phyloP scores from a whole-genome alignment of 257 asterid genomes.

The Nicotiana tomentosiformis region DNA sequence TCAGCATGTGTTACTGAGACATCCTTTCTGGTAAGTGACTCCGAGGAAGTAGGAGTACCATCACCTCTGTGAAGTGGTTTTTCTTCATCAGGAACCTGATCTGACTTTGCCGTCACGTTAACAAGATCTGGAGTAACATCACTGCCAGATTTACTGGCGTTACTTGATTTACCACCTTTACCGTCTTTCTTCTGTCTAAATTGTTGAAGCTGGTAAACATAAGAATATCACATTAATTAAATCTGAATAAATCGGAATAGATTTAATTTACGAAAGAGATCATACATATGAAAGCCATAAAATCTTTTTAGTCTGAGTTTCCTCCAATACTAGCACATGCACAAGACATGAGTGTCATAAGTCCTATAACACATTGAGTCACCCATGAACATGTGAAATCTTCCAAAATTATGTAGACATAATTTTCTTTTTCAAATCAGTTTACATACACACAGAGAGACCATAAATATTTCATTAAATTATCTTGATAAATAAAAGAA shows the following conservation, averaged over 20 bases:
- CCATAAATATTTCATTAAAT: not conserved
- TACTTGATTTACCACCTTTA: constrained; percentile 63
- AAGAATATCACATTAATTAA: constrained; percentile 5
- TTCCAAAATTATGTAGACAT: not conserved
- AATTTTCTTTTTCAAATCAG: not conserved
- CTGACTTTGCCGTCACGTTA: constrained; percentile 23
- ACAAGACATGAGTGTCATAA: not conserved
- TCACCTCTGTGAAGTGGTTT: constrained; percentile 25
- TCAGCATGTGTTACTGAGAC: constrained; percentile 23
- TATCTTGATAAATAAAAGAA: not conserved
- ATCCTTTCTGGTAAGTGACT: constrained; percentile 29
- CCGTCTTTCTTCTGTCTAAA: constrained; percentile 84
- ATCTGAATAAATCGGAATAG: not conserved
- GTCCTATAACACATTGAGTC: not conserved
- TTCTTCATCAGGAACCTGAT: constrained; percentile 38
- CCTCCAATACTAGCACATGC: not conserved
- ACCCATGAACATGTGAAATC: not conserved
- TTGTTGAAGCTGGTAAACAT: constrained; percentile 71
- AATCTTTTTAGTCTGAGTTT: not conserved
- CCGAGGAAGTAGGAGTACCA: constrained; percentile 30
- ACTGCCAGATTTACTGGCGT: constrained; percentile 54
- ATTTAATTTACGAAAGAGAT: not conserved
- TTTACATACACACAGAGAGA: not conserved
- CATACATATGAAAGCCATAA: not conserved
- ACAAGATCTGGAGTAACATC: constrained; percentile 31